Evolutionary conservation across 2,329 filamentous ascomycete genomes (phyloP), one percentile per base, ranked within the genome.

Genomic region (Scortechinia acanthostroma): DNA sequence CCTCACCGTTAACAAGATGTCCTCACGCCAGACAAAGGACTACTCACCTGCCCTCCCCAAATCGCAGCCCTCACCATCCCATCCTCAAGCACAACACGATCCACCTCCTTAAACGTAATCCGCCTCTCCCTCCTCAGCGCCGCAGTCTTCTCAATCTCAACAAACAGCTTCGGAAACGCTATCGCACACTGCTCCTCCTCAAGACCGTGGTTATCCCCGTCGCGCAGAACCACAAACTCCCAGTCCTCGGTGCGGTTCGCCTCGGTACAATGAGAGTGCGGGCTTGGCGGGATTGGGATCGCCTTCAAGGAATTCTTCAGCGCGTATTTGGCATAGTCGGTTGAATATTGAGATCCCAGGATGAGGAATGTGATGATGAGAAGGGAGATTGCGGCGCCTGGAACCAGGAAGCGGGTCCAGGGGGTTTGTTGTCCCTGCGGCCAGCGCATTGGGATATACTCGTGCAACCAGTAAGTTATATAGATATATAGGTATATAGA

Each of bases 1-100:
- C 56, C 35, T 54, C 23, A 33, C 40, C 4, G 28, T 28, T 40
- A 42, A 22, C 20, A 42, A 25, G 42, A 14, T 22, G 20, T 25
- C 16, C 5, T 46, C 43, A 42, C 45, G 28, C 45, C 45, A 30
- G 28, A 40, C 48, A 21, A 42, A 44, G 17, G 19, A 45, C n/a
- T 33, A 33, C 5, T 30, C 30, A 42, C 54, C 55, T 54, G 50
- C 48, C 52, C 47, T 47, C 53, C 54, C 46, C 63, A 53, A 49
- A 57, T 61, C 25, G 66, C 61, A 58, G 64, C 58, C 21, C 52
- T 58, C n/a, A 58, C 54, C 43, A 66, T 49, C 25, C 53, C 55
- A 6, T 54, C 55, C 45, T 57, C 55, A 37, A 48, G 46, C 40
- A 45, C 47, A n/a, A 46, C 45, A 3, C 45, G 25, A 42, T 57